phyloP scores from a whole-genome alignment of 257 asterid genomes.

The Cruciata laevipes region DNA sequence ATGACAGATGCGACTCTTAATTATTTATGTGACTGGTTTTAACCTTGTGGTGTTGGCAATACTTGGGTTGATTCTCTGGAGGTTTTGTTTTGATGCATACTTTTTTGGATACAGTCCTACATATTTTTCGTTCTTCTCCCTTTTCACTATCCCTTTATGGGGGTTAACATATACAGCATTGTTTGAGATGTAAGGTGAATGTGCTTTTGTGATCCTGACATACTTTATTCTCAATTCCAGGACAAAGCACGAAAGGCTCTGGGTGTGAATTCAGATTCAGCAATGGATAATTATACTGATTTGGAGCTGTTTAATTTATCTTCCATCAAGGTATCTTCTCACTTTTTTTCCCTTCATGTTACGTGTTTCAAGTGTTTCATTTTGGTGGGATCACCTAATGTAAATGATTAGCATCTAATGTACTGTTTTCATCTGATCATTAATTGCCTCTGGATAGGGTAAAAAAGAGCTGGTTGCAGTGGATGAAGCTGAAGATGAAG shows the following conservation, averaged over 20 bases:
- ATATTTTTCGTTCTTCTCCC: not conserved
- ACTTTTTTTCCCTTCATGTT: not conserved
- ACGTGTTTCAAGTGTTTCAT: not conserved
- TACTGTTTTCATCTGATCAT: not conserved
- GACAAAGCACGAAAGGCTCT: conserved; percentile 87
- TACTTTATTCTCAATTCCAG: conserved; percentile 31
- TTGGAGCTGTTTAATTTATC: conserved; percentile 68
- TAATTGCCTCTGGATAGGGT: conserved; percentile 36
- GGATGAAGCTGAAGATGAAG: conserved; percentile 63
- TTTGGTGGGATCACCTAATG: not conserved
- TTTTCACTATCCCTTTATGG: not conserved
- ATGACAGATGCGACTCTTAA: no score
- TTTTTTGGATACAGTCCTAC: not conserved
- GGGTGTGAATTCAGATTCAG: conserved; percentile 63
- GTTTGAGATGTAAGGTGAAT: not conserved
- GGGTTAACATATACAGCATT: not conserved
- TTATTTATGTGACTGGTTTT: not conserved
- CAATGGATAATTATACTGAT: conserved; percentile 69
- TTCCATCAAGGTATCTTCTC: conserved; percentile 56
- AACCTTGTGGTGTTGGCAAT: not conserved
- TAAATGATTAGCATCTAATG: not conserved
- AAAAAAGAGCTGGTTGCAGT: conserved; percentile 78
- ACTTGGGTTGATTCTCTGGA: not conserved
- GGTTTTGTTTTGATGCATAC: not conserved
- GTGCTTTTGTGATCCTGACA: conserved; percentile 9